Base-by-base conservation (phyloP, 768 basidiomycete species). In the Amanita pseudoporphyria region DNA sequence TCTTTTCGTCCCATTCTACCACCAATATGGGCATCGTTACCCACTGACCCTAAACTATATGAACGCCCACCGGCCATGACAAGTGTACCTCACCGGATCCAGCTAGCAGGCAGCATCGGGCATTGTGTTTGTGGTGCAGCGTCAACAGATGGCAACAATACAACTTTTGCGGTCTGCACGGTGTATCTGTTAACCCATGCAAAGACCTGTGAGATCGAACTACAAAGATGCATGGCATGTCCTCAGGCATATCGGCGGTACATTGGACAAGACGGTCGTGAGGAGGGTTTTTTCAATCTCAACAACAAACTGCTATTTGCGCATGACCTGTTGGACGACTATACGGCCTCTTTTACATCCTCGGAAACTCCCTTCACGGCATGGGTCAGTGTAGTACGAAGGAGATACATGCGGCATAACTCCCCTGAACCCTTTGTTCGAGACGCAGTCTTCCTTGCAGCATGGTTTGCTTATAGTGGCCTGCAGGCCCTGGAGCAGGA, bases 341-440 rank as follows among this genome's bases (percentile, higher is more conserved):
- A 67, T 40, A 67, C 64, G 1, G 57, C 52, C 22, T 52, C 54
- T 0, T 69, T 53, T 44, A 65, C 63, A 10, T 47, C 61, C 9
- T 69, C 68, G 1, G 66, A 70, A 53, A 68, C 61, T 0, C 67
- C 66, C 1, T 69, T 70, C 49, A 51, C 55, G 3, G 56, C 67
- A 19, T 65, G 60, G 60, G 57, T 60, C 1, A 47, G 48, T 9
- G 45, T 53, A 4, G 44, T 63, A 24, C 47, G 53, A 9, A 54
- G 58, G 2, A 41, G 60, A n/a, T 67, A 66, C 48, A 10, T 31
- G 13, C 49, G 44, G 4, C 35, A 53, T 19, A 24, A 33, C 9
- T 54, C 57, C 0, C 28, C 39, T n/a, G n/a, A n/a, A 0, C 14
- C 28, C 2, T 69, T 68, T 54, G 54, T 67, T 32, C 51, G 46